Percentiles rank a stretch among this genome's conserved stretches.
Conservation (phyloP, 176 grass and related monocot species). For the Saccharum spontaneum region DNA sequence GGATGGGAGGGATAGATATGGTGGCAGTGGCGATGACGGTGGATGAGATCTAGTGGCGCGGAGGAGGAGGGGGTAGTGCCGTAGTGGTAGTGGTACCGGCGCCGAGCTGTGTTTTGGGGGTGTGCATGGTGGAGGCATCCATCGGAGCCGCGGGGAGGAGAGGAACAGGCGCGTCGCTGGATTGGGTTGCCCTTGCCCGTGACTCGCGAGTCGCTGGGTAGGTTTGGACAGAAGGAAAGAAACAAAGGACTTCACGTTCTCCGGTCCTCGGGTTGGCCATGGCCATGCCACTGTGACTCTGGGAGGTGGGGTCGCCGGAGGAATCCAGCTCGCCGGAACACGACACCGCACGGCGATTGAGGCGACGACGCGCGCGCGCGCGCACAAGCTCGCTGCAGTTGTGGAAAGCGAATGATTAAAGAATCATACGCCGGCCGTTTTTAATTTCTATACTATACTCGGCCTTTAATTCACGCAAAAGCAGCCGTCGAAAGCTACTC, state of each 20-base stretch:
- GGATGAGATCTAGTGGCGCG: conserved; percentile 27
- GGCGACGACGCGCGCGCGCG: background rate
- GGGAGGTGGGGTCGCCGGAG: conserved; percentile 36
- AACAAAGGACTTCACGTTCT: conserved; percentile 81
- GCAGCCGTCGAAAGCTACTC: background rate
- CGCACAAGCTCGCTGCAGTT: too few species aligned
- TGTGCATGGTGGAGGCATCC: conserved; percentile 14
- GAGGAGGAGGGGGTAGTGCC: background rate
- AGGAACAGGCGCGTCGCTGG: background rate
- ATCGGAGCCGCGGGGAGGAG: background rate
- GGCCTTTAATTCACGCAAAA: background rate
- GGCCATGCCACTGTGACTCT: background rate
- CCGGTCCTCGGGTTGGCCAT: conserved; percentile 18
- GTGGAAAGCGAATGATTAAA: background rate
- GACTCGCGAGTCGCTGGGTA: conserved; percentile 22
- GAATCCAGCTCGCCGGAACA: conserved; percentile 41
- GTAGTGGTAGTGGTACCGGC: background rate
- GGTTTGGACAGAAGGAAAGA: conserved; percentile 62
- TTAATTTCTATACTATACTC: background rate
- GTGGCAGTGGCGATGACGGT: background rate
- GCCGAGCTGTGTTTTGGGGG: conserved; percentile 41
- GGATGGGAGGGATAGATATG: background rate
- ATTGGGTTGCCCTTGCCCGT: conserved; percentile 43
- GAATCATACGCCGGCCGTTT: conserved; percentile 14
- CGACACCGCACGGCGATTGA: conserved; percentile 44